Evolutionary conservation across 2,329 filamentous ascomycete genomes (phyloP).

Genomic region (Sclerotinia subarctica): DNA sequence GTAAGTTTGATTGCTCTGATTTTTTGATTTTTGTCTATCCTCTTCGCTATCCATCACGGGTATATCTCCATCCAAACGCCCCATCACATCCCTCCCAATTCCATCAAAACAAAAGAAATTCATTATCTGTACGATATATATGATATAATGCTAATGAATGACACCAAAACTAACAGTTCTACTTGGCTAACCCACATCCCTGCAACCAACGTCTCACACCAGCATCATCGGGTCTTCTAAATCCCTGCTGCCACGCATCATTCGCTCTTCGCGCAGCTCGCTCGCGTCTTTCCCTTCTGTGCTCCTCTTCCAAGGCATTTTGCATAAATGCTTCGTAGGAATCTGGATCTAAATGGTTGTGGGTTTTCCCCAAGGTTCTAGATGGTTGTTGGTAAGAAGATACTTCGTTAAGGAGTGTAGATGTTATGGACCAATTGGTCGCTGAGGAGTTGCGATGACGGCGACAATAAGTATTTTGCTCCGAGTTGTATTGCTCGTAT

Average conservation of each 20-base stretch:
- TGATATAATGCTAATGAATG: not conserved
- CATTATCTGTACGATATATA: not conserved
- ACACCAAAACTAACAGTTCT: constrained; percentile 9
- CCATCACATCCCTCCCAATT: not conserved
- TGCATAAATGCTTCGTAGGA: constrained; percentile 19
- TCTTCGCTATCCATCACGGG: not conserved
- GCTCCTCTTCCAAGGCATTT: not conserved
- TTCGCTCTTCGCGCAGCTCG: not conserved
- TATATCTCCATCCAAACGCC: not conserved
- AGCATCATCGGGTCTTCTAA: not conserved
- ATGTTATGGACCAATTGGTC: constrained; percentile 7
- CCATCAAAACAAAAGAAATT: constrained; percentile 2
- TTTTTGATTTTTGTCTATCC: not conserved
- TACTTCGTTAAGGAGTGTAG: not conserved
- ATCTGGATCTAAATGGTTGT: not conserved
- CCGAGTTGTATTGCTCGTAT: not conserved
- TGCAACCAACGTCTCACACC: constrained; percentile 14
- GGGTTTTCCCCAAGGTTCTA: not conserved
- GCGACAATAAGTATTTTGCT: not conserved
- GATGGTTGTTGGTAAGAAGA: not conserved
- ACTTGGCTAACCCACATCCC: constrained; percentile 16
- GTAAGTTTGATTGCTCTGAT: constrained; percentile 44
- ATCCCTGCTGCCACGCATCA: constrained; percentile 13
- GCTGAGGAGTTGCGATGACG: constrained; percentile 4
- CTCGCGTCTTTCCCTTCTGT: constrained; percentile 6